phyloP scores from a whole-genome alignment of 371 early-diverging fungal genomes.

The Dinochytrium kinnereticum region DNA sequence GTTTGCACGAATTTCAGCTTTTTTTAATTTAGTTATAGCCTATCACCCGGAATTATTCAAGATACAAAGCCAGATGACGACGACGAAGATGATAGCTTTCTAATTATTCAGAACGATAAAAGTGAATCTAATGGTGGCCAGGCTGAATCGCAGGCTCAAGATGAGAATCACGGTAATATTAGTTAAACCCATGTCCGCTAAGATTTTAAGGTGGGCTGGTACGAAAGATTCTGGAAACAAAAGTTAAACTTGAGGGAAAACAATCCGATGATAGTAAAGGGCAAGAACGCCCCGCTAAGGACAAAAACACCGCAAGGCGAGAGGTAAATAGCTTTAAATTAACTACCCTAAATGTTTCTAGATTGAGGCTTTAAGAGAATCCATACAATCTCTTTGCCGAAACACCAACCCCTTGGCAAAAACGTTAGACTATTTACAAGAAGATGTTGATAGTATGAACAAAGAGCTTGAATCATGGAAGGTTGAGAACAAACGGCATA shows the following conservation, averaged over 20 bases:
- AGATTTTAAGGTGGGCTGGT: conserved; percentile 51
- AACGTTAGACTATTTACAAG: conserved; percentile 61
- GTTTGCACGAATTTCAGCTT: conserved; percentile 23
- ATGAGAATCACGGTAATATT: conserved; percentile 31
- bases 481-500: conserved; percentile 41
- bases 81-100: conserved; percentile 49
- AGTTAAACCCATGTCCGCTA: not conserved
- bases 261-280: conserved; percentile 12
- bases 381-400: conserved; percentile 53
- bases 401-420: conserved; percentile 57
- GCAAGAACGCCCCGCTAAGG: conserved; percentile 20
- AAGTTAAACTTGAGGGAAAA: conserved; percentile 41
- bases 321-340: conserved; percentile 20
- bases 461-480: conserved; percentile 57
- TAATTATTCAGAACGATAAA: conserved; percentile 16
- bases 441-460: conserved; percentile 61
- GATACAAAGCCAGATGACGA: conserved; percentile 28
- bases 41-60: conserved; percentile 39
- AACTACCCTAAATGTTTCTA: conserved; percentile 4
- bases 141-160: not conserved
- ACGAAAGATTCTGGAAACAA: conserved; percentile 53
- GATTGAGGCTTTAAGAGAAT: conserved; percentile 48
- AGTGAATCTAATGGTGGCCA: not conserved
- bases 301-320: conserved; percentile 33
- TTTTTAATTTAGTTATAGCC: too few relatives aligned